phyloP scores from a whole-genome alignment of 306 rosid genomes.

The Fagus crenata region DNA sequence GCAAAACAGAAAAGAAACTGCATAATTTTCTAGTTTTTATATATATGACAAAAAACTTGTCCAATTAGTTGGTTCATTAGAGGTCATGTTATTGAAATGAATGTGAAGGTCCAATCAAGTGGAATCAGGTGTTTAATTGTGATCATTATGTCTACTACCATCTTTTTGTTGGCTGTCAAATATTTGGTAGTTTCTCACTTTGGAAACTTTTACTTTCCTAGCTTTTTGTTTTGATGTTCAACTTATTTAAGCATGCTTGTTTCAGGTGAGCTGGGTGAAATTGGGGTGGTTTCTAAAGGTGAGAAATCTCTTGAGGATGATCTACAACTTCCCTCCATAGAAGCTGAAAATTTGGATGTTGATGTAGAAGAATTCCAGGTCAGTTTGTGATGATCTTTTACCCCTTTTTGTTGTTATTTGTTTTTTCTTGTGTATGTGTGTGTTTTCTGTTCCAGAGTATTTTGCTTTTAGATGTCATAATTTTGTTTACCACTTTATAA shows the following conservation, averaged over 20 bases:
- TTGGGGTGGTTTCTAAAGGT: slow-evolving; percentile 45
- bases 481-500: too few relatives aligned
- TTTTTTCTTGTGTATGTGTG: too few relatives aligned
- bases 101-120: not conserved
- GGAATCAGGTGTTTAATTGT: not conserved
- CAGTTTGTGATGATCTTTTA: slow-evolving; percentile 17
- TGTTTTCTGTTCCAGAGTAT: too few relatives aligned
- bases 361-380: slow-evolving; percentile 45
- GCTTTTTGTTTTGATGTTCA: slow-evolving; percentile 10
- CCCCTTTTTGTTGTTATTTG: too few relatives aligned
- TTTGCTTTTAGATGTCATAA: too few relatives aligned
- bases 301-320: slow-evolving; percentile 50
- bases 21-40: not conserved
- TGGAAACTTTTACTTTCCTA: not conserved
- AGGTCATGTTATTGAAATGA: not conserved
- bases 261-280: slow-evolving; percentile 60
- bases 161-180: not conserved
- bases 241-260: slow-evolving; percentile 31
- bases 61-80: not conserved
- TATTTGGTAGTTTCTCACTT: not conserved
- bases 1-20: not conserved
- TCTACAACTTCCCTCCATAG: slow-evolving; percentile 41
- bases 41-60: not conserved
- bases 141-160: not conserved
- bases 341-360: slow-evolving; percentile 47